Percentiles rank a stretch among this genome's conserved stretches.
Conservation (phyloP, 352 stramenopile species). For the Aphanomyces stellatus region DNA sequence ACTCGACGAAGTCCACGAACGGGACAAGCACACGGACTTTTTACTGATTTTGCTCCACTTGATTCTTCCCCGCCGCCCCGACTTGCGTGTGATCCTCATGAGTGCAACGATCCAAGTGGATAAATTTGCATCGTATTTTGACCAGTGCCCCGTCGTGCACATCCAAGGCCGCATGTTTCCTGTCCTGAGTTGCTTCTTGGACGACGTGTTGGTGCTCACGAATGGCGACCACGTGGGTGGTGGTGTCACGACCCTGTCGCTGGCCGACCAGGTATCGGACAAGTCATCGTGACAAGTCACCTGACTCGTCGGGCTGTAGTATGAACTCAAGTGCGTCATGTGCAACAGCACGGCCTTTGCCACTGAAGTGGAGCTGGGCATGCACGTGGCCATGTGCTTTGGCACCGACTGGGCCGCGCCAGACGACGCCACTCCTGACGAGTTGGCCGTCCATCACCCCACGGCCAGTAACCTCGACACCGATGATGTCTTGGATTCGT, state of each 20-base stretch:
- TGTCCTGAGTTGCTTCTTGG: slow-evolving; percentile 90
- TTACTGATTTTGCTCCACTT: slow-evolving; percentile 91
- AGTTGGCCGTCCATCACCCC: too few relatives aligned
- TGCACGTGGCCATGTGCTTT: slow-evolving; percentile 78
- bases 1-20: slow-evolving; percentile 95
- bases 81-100: slow-evolving; percentile 93
- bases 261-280: too few relatives aligned
- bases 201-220: slow-evolving; percentile 65
- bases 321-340: slow-evolving; percentile 62
- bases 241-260: too few relatives aligned
- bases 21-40: slow-evolving; percentile 94
- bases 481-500: neutral
- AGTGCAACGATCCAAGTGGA: slow-evolving; percentile 93
- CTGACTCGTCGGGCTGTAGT: slow-evolving; percentile 25
- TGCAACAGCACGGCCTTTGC: slow-evolving; percentile 62
- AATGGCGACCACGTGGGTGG: slow-evolving; percentile 5
- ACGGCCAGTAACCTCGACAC: neutral
- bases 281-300: neutral
- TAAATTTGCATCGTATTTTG: slow-evolving; percentile 90
- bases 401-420: slow-evolving; percentile 25
- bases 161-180: slow-evolving; percentile 80
- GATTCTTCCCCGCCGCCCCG: slow-evolving; percentile 65
- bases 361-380: slow-evolving; percentile 79
- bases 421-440: neutral
- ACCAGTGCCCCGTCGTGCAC: slow-evolving; percentile 54